These are phyloP conservation scores for Debaryomycetaceae sp. DNA, from an alignment of 1,139 yeast species.

Conservation along the genomic window DNA sequence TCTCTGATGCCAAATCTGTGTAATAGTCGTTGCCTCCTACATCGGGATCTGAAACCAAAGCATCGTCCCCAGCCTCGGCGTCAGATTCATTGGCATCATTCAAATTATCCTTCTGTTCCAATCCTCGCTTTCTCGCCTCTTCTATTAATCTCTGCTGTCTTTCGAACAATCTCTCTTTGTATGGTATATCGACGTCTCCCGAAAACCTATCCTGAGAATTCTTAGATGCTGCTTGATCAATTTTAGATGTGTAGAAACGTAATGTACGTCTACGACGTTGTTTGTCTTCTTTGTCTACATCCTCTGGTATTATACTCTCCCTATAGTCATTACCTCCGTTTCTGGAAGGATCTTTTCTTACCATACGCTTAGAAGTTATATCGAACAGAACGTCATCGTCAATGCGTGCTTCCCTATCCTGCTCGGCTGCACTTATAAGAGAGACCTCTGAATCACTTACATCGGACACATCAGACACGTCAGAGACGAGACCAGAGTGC, in stretches of 20 bases:
- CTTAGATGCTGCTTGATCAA: conserved; percentile 71
- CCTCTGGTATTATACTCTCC: conserved; percentile 64
- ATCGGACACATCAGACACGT: conserved; percentile 12
- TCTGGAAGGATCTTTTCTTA: conserved; percentile 27
- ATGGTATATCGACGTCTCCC: conserved; percentile 93
- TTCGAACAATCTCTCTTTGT: conserved; percentile 83
- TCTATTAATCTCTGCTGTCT: conserved; percentile 82
- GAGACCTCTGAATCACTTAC: conserved; percentile 15
- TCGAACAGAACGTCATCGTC: conserved; percentile 38
- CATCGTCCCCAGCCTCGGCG: conserved; percentile 22
- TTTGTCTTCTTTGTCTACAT: conserved; percentile 82
- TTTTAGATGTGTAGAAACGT: conserved; percentile 94
- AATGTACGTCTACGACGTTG: conserved; percentile 76
- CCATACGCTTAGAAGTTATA: conserved; percentile 44
- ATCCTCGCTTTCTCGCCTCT: conserved; percentile 85
- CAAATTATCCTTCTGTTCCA: conserved; percentile 48
- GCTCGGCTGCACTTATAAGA: conserved; percentile 12
- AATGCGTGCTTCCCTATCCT: conserved; percentile 17
- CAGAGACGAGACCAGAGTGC: conserved; percentile 24
- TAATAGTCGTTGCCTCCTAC: conserved; percentile 46
- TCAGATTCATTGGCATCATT: conserved; percentile 45
- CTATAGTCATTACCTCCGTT: conserved; percentile 47
- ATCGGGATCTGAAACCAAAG: conserved; percentile 20
- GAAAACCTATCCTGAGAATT: conserved; percentile 50
- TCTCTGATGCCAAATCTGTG: conserved; percentile 46